Conservation (phyloP, 257 asterid genomes). For the Verbascum thapsus region DNA sequence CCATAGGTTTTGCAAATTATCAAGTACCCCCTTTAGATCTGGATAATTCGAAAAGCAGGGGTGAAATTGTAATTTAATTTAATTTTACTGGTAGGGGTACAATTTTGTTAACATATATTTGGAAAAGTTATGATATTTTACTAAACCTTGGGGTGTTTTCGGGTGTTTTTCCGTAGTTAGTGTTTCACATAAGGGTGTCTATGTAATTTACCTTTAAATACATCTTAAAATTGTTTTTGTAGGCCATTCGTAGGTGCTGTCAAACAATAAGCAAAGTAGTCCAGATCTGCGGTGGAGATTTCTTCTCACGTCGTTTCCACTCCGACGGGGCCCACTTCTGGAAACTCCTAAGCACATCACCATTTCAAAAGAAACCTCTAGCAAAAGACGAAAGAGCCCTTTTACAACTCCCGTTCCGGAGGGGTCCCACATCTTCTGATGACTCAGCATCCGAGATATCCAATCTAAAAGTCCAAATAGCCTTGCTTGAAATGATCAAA, state of each 20-base stretch:
- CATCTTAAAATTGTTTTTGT: conserved; percentile 24
- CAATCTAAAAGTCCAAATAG: conserved; percentile 70
- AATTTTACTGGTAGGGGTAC: no score
- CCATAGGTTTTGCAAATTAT: no score
- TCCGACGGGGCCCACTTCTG: conserved; percentile 79
- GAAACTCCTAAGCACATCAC: conserved; percentile 80
- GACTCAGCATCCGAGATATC: conserved; percentile 67
- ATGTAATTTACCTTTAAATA: no score
- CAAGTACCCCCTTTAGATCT: no score
- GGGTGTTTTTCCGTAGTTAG: no score
- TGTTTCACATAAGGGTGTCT: no score
- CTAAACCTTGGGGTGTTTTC: no score
- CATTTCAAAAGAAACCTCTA: conserved; percentile 63
- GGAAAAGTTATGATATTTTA: no score
- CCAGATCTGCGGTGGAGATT: conserved; percentile 84
- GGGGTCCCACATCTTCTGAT: conserved; percentile 43
- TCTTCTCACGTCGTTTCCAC: conserved; percentile 87
- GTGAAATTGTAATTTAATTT: no score
- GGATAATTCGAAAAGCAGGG: no score
- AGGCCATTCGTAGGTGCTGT: conserved; percentile 78
- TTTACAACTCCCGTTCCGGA: conserved; percentile 76
- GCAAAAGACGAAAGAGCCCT: conserved; percentile 50
- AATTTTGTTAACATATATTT: no score
- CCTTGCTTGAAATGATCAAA: conserved; percentile 71
- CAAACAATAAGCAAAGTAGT: conserved; percentile 56